Evolutionary conservation across 768 basidiomycete species (phyloP).

Genomic region (Suillus alpinus): DNA sequence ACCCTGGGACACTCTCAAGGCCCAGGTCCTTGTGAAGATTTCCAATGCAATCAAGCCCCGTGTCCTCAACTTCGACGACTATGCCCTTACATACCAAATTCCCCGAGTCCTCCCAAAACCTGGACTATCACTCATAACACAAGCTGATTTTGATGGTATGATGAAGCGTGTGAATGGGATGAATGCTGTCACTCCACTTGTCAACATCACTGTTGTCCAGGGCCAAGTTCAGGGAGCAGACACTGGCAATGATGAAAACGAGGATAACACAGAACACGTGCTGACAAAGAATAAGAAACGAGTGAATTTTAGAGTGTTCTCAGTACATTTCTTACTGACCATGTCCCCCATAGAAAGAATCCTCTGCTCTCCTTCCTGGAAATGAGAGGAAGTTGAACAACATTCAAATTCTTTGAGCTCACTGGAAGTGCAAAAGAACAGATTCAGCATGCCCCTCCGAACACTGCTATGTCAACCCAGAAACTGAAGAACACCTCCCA

Average conservation of each 20-base stretch:
- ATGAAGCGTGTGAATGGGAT: background rate
- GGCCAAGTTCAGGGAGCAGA: background rate
- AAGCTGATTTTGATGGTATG: background rate
- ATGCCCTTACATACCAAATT: background rate
- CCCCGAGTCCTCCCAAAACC: background rate
- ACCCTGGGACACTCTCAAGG: constrained; percentile 5
- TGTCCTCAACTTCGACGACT: background rate
- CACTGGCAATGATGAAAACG: background rate
- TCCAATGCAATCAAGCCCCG: background rate
- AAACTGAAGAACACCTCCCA: background rate
- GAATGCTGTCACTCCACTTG: background rate
- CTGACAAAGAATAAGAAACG: background rate
- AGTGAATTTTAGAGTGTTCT: background rate
- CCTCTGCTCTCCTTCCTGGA: background rate
- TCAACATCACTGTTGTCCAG: background rate
- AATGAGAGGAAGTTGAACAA: background rate
- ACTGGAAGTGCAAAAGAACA: background rate
- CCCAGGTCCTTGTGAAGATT: constrained; percentile 4
- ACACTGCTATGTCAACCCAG: background rate
- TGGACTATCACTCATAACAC: background rate
- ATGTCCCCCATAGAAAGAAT: background rate
- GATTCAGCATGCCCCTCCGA: background rate
- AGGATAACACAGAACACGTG: background rate
- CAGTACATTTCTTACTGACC: background rate
- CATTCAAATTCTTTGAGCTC: background rate